phyloP scores from a whole-genome alignment of 73 alveolate species.

The Paramecium biaurelia region DNA sequence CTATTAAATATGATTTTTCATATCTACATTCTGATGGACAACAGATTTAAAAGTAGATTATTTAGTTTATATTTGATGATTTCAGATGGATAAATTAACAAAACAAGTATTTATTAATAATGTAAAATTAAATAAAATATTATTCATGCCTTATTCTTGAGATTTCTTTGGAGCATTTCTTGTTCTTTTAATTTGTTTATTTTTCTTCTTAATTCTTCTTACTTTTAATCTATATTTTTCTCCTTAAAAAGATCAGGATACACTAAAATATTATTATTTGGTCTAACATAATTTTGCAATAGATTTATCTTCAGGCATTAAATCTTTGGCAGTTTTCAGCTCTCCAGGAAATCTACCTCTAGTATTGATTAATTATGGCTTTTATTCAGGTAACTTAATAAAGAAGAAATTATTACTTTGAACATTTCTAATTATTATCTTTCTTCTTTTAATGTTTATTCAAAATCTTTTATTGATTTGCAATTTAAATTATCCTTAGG shows the following conservation, averaged over 20 bases:
- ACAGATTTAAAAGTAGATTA: no score
- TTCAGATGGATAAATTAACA: no score
- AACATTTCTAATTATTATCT: slow-evolving; percentile 22
- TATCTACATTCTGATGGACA: no score
- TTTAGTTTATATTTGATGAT: no score
- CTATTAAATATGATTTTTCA: no score
- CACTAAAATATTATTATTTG: background rate
- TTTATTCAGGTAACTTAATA: slow-evolving; percentile 12
- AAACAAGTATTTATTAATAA: background rate
- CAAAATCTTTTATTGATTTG: background rate
- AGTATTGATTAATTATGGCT: background rate
- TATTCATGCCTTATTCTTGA: slow-evolving; percentile 18
- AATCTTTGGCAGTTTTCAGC: background rate
- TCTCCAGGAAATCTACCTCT: slow-evolving; percentile 43
- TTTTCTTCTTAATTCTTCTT: slow-evolving; percentile 42
- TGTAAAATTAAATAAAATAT: background rate
- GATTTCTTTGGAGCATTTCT: slow-evolving; percentile 44
- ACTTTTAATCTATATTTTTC: background rate
- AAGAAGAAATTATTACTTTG: background rate
- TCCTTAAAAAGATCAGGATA: slow-evolving; percentile 50
- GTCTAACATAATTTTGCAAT: slow-evolving; percentile 27
- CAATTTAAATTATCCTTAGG: background rate
- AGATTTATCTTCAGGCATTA: background rate
- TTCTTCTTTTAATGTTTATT: background rate
- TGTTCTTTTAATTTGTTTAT: background rate